Base-by-base conservation (phyloP, 768 basidiomycete genomes). In the Suillus subaureus region DNA sequence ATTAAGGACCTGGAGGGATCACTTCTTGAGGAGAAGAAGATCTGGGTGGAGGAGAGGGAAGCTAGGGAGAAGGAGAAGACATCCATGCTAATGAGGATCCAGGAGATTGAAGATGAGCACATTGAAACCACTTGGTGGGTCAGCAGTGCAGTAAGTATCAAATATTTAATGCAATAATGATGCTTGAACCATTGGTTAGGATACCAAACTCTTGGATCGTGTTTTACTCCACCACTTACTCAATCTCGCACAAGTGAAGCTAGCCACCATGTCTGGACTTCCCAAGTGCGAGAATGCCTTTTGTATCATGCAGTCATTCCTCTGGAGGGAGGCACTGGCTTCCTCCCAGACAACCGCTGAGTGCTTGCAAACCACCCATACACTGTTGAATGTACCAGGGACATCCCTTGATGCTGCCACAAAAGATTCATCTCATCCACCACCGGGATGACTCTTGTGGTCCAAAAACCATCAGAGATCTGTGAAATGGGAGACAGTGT, bases 151-250 rank as follows among this genome's bases (percentile, higher is more conserved):
- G 47, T 49, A 49, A 49, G 47, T 23, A 49, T 49, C 47, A 6
- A 13, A 3, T 15, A 49, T 49, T 4, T 23, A 49, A 49, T 26
- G n/a, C n/a, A 23, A 49, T 49, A 4, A 49, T 49, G 47, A 26
- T 2, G 47, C 47, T 23, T 49, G 12, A 49, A 23, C 4, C 4
- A 23, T 49, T 49, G 47, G 47, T 2, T 49, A 63, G 62, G 62
- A 63, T 23, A 40, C 28, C 26, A 37, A 23, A 21, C 13, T 26
- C n/a, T 1, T 63, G 18, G 62, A 63, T 54, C 47, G n/a, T 23
- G 54, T 63, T 23, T 51, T 23, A 63, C 26, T 35, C 18, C 62
- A 35, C 28, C 62, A 63, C 13, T 54, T 63, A 23, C 62, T 63
- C 8, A n/a, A 28, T 21, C 45, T 52, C 21, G 49, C 35, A 8